A percentile compares a stretch with the other conserved stretches of the same genome.
Conservation (phyloP, 2,329 filamentous ascomycete species). For the Pseudocercospora macadamiae region DNA sequence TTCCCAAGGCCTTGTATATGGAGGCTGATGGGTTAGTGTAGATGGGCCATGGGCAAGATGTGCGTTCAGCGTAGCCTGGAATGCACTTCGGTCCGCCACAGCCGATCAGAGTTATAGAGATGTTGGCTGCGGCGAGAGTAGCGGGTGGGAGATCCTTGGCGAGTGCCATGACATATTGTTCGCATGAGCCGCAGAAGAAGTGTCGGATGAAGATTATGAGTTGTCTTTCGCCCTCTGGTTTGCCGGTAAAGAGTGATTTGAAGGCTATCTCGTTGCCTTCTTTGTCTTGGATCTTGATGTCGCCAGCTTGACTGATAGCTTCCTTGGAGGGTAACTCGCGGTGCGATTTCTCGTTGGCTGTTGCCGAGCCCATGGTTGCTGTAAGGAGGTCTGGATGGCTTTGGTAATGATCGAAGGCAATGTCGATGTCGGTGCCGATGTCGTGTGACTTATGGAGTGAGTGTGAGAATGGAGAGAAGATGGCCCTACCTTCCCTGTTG, state of each 20-base stretch:
- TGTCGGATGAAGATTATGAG: constrained; percentile 45
- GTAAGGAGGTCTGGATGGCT: background rate
- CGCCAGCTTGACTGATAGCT: constrained; percentile 27
- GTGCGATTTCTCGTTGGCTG: constrained; percentile 16
- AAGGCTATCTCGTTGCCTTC: constrained; percentile 32
- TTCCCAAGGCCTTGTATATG: constrained; percentile 38
- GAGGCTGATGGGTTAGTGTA: constrained; percentile 38
- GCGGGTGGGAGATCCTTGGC: constrained; percentile 29
- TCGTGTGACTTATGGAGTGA: too few relatives aligned
- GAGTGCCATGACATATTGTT: constrained; percentile 39
- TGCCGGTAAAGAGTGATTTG: constrained; percentile 31
- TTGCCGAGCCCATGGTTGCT: constrained; percentile 18
- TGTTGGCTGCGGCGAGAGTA: constrained; percentile 27
- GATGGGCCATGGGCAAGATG: constrained; percentile 35
- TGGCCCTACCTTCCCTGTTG: too few relatives aligned
- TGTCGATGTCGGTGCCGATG: background rate
- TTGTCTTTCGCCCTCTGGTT: constrained; percentile 25
- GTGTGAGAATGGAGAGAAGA: too few relatives aligned
- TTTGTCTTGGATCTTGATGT: constrained; percentile 31
- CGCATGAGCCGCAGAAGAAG: constrained; percentile 45
- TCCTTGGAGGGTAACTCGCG: constrained; percentile 22
- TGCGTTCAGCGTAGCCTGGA: constrained; percentile 35
- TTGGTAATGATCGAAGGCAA: background rate
- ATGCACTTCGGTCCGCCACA: constrained; percentile 39
- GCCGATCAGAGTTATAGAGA: constrained; percentile 39